These are phyloP conservation scores for Colletotrichum sp. DNA, from an alignment of 2,329 filamentous ascomycete genomes.

Conservation along the genomic window DNA sequence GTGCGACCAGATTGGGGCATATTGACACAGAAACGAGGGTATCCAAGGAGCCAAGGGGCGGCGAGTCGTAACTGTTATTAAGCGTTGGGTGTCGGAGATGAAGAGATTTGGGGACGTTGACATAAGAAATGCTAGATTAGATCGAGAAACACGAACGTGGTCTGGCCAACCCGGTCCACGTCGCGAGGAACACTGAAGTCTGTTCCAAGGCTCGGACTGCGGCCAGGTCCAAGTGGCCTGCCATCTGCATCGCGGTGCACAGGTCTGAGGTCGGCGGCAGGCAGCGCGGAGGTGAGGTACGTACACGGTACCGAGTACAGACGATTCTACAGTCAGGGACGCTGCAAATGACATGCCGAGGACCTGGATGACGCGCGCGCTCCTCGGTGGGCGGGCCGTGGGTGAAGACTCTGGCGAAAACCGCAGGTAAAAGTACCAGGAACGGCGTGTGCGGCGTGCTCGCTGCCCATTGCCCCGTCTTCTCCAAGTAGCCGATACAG, in stretches of 20 bases:
- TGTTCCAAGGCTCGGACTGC: background rate
- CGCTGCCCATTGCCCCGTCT: background rate
- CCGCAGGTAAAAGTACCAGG: background rate
- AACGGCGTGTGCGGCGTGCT: background rate
- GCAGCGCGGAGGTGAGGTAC: background rate
- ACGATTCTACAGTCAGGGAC: background rate
- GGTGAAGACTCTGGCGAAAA: background rate
- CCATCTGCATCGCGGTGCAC: background rate
- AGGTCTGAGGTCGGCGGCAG: background rate
- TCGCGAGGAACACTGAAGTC: background rate
- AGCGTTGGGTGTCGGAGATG: background rate
- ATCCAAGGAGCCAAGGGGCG: background rate
- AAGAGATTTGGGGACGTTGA: background rate
- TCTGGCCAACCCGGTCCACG: background rate
- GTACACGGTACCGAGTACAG: background rate
- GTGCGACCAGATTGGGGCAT: constrained; percentile 2
- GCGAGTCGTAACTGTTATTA: background rate
- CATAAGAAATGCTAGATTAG: constrained; percentile 4
- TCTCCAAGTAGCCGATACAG: background rate
- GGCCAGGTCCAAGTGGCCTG: background rate
- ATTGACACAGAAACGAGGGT: background rate
- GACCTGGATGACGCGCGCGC: background rate
- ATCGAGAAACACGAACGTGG: background rate
- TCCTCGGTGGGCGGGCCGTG: background rate
- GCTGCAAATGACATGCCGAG: background rate